Base-by-base conservation (phyloP, 2,329 filamentous ascomycete species). In the Lecanosticta acicola region DNA sequence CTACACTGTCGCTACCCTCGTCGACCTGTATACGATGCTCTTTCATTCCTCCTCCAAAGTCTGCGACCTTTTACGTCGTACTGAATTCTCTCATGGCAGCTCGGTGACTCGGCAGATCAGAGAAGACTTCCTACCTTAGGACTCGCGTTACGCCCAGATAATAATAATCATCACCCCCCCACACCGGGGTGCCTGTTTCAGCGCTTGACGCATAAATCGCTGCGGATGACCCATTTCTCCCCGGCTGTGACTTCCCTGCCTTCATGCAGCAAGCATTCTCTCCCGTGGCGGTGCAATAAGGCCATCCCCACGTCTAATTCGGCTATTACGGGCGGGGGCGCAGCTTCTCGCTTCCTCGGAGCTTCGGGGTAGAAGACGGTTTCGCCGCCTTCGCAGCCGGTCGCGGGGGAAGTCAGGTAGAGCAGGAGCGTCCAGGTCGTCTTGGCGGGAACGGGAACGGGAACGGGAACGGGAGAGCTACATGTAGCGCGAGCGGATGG, bases 371-470 rank as follows among this genome's bases (percentile, higher is more conserved):
- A 94, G 66, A 96, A 96, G 24, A 93, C 87, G 0, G 91, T 96
- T 67, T 95, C 87, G 24, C 91, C 91, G 17, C 91, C 91, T 17
- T 78, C 66, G 58, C 89, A 94, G 3, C 85, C 85, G 4, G 86
- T 86, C 1, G 77, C 69, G 2, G 80, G 73, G 1, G 84, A 87
- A 1, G 86, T 93, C 44, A 96, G 76, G 62, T 96, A 97, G 29
- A 96, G 77, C 0, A 96, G 75, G 3, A 95, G 72, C 0, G 91
- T 96, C 89, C 90, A 96, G 0, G 89, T 96, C 3, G 91, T 96
- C 59, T 77, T 82, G 16, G 77, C 83, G 17, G 72, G 71, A 9
- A 71, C 58, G 7, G 69, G 49, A 68, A n/a, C n/a, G n/a, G n/a
- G n/a, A n/a, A n/a, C n/a, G n/a, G n/a, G n/a, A n/a, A n/a, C n/a